Evolutionary conservation across 768 basidiomycete genomes (phyloP).

Genomic region (Hysterangium stoloniferum): DNA sequence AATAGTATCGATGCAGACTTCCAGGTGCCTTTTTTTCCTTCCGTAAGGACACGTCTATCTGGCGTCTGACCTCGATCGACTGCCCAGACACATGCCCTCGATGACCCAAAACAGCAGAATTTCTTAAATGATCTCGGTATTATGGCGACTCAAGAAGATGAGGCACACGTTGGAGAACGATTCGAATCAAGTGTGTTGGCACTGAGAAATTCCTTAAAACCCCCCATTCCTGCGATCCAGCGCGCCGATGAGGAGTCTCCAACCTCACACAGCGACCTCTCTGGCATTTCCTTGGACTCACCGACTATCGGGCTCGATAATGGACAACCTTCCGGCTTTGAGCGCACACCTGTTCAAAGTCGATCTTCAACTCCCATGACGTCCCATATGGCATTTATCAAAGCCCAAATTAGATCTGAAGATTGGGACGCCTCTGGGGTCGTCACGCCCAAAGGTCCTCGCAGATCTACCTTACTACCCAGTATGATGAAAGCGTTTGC

Average conservation of each 20-base stretch:
- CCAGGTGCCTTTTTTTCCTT: neutral
- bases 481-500: neutral
- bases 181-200: neutral
- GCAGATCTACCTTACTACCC: neutral
- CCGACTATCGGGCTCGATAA: neutral
- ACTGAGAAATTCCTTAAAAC: conserved; percentile 2
- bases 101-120: no score
- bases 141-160: neutral
- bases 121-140: neutral
- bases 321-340: neutral
- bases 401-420: neutral
- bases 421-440: neutral
- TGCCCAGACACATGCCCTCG: neutral
- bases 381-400: neutral
- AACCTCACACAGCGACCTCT: neutral
- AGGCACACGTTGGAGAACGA: neutral
- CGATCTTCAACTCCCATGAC: neutral
- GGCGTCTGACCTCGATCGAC: neutral
- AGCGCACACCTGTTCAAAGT: neutral
- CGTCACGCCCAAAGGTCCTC: neutral
- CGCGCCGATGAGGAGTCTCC: neutral
- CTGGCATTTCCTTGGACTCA: neutral
- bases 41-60: no score
- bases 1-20: neutral
- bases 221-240: neutral